Evolutionary conservation across 768 basidiomycete species (phyloP).

Genomic region (Lactarius indigo): DNA sequence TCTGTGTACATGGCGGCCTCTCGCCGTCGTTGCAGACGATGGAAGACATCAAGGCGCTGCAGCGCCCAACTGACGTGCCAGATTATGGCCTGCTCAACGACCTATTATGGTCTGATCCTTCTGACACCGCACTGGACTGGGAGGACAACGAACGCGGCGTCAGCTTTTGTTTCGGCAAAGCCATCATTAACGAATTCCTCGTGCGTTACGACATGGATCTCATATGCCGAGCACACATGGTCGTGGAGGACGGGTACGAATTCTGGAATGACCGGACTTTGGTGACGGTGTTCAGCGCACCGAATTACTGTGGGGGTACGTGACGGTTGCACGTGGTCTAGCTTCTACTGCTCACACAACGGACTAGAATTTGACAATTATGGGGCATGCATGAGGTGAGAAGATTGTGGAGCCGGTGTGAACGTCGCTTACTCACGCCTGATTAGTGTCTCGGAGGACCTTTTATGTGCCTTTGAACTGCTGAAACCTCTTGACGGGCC

Average conservation of each 20-base stretch:
- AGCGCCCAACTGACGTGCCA: slow-evolving; percentile 96
- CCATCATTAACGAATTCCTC: slow-evolving; percentile 94
- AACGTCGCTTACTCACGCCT: slow-evolving; percentile 1
- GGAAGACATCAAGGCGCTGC: slow-evolving; percentile 98
- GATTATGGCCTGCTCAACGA: slow-evolving; percentile 98
- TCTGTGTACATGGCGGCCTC: slow-evolving; percentile 96
- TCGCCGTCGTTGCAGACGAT: slow-evolving; percentile 91
- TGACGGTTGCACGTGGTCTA: slow-evolving; percentile 25
- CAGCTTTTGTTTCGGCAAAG: slow-evolving; percentile 98
- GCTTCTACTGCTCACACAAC: slow-evolving; percentile 24
- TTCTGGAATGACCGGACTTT: slow-evolving; percentile 99
- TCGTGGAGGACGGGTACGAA: slow-evolving; percentile 98
- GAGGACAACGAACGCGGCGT: slow-evolving; percentile 99
- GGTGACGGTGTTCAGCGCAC: slow-evolving; percentile 98
- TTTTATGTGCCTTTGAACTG: slow-evolving; percentile 95
- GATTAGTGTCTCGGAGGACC: slow-evolving; percentile 87
- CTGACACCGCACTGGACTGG: slow-evolving; percentile 97
- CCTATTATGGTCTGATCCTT: slow-evolving; percentile 96
- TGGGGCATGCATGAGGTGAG: slow-evolving; percentile 91
- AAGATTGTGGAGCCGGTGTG: neutral
- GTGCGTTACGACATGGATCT: slow-evolving; percentile 97
- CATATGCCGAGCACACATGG: slow-evolving; percentile 99
- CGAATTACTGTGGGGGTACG: slow-evolving; percentile 94
- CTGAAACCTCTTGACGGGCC: slow-evolving; percentile 94
- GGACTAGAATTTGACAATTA: slow-evolving; percentile 90